Evolutionary conservation across 108 stramenopile species (phyloP), one percentile per base, ranked within the genome.

Genomic region (Schizochytrium sp.): DNA sequence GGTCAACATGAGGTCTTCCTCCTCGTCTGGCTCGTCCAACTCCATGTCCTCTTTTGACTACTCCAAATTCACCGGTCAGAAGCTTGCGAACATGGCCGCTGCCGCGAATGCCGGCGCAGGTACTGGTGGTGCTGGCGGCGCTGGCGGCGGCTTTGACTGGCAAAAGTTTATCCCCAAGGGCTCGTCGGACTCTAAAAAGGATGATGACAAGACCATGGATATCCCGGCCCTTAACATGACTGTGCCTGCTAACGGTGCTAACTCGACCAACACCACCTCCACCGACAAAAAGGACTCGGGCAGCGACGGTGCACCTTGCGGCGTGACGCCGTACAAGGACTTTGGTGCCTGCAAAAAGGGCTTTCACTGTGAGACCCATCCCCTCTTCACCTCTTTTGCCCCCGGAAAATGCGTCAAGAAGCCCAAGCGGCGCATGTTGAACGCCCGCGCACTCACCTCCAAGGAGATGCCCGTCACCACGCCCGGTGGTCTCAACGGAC

Each of bases 381-480:
- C 76, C 0, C 45, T 83, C 45, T 83, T 83, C 51, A 83, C 48
- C 76, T 47, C 51, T 3, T 83, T 53, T 53, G 76, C 76, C 10
- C 76, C 76, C 10, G 76, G 76, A 43, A 83, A 83, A 4, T 83
- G 76, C 76, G 51, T 83, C 10, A 83, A 83, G 23, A 83, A 83
- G 76, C 63, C 63, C 41, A 53, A 47, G 5, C 48, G 48, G 16
- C 45, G 48, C 76, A 53, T 53, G 48, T 23, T 53, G 34, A 34
- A 34, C 2, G 34, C 34, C 51, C 45, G 48, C 51, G 76, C 44
- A 12, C 45, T 28, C 76, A 12, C 76, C 10, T 14, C 5, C 6
- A 23, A 28, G 16, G 76, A 47, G 0, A 47, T 53, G 45, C 10
- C 76, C 76, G 76, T 53, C 23, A 12, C 23, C n/a, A 83, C 45